These are phyloP conservation scores for Trametes pubescens DNA, from an alignment of 1,284 basidiomycete species.

Conservation along the genomic window DNA sequence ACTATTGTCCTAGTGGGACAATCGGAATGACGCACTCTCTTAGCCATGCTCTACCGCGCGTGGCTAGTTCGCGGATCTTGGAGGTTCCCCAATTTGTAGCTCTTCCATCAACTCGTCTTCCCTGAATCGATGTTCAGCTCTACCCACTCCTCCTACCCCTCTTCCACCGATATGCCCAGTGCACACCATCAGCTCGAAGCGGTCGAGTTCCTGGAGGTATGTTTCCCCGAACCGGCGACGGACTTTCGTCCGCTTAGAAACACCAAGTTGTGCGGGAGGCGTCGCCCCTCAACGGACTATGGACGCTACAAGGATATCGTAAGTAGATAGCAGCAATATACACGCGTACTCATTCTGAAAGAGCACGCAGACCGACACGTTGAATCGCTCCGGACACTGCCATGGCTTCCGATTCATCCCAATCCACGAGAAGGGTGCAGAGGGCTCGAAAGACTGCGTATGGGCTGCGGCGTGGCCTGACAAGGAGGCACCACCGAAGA, in stretches of 20 bases:
- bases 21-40: too few relatives aligned
- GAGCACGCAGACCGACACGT: neutral
- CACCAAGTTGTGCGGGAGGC: neutral
- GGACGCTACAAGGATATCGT: neutral
- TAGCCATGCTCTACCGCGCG: too few relatives aligned
- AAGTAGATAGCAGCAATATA: neutral
- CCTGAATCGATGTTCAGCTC: too few relatives aligned
- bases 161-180: neutral
- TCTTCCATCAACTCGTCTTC: too few relatives aligned
- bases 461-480: neutral
- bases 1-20: too few relatives aligned
- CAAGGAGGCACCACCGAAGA: neutral
- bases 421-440: neutral
- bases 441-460: neutral
- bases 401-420: neutral
- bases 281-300: neutral
- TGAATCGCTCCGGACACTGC: neutral
- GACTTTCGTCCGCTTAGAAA: neutral
- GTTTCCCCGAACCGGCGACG: neutral
- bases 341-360: neutral
- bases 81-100: too few relatives aligned
- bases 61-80: too few relatives aligned
- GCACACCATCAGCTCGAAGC: too few relatives aligned
- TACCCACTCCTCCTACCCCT: neutral
- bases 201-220: neutral